Conservation (phyloP, 2,329 filamentous ascomycete genomes). For the Fusarium sp. region DNA sequence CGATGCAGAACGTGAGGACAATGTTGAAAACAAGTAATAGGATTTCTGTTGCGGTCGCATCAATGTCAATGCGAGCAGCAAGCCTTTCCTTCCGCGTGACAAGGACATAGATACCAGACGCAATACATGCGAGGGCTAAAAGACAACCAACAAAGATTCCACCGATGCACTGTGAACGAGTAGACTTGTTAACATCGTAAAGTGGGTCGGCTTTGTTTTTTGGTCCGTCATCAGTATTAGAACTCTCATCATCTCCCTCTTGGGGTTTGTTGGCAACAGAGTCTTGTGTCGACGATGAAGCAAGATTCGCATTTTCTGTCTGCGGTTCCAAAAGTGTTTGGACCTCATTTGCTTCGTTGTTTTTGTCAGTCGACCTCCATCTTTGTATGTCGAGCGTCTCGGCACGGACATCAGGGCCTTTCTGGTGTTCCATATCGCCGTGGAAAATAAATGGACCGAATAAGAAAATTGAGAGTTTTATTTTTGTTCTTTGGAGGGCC, state of each 20-base stretch:
- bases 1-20: not conserved
- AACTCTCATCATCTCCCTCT: not conserved
- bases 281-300: not conserved
- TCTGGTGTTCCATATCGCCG: not conserved
- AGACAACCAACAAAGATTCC: not conserved
- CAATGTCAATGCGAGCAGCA: not conserved
- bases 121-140: not conserved
- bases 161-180: not conserved
- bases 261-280: not conserved
- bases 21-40: not conserved
- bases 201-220: not conserved
- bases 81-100: not conserved
- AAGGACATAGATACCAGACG: not conserved
- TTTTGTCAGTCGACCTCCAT: not conserved
- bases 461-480: not conserved
- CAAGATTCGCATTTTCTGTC: not conserved
- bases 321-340: not conserved
- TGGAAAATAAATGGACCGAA: not conserved
- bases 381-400: not conserved
- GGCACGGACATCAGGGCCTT: fast-evolving
- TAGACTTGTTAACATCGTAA: not conserved
- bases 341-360: not conserved
- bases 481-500: too few relatives aligned
- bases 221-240: not conserved
- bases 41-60: not conserved